Conservation (phyloP, 2,329 filamentous ascomycete genomes). For the Pseudofabraea citricarpa region DNA sequence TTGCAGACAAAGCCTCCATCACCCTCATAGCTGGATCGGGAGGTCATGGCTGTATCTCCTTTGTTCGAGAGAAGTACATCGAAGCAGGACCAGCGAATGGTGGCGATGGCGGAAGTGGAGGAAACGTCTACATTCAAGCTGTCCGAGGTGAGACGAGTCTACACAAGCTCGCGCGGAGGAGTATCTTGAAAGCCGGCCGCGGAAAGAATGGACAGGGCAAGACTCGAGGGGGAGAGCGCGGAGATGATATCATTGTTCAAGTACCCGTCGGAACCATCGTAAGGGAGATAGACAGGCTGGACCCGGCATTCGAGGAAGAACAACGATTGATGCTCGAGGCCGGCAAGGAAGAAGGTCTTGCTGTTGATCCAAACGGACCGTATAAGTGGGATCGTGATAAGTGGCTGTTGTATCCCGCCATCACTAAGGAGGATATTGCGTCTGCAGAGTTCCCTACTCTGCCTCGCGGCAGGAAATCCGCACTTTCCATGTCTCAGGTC, state of each 20-base stretch:
- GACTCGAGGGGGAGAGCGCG: slow-evolving; percentile 68
- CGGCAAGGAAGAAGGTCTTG: slow-evolving; percentile 33
- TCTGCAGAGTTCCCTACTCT: slow-evolving; percentile 52
- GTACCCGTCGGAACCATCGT: slow-evolving; percentile 93
- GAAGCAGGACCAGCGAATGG: slow-evolving; percentile 89
- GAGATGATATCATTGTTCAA: slow-evolving; percentile 81
- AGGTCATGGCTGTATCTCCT: slow-evolving; percentile 91
- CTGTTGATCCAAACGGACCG: slow-evolving; percentile 23
- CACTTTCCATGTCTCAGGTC: slow-evolving; percentile 56
- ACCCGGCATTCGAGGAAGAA: slow-evolving; percentile 70
- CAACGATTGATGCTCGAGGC: slow-evolving; percentile 32
- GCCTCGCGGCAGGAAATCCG: slow-evolving; percentile 49
- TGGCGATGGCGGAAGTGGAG: slow-evolving; percentile 87
- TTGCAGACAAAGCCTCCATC: slow-evolving; percentile 80
- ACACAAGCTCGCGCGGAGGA: slow-evolving; percentile 79
- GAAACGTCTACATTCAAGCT: slow-evolving; percentile 91
- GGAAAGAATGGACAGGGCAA: slow-evolving; percentile 78
- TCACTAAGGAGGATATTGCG: slow-evolving; percentile 65
- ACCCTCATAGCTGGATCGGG: slow-evolving; percentile 75
- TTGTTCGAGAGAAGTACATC: slow-evolving; percentile 85
- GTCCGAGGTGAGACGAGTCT: slow-evolving; percentile 86
- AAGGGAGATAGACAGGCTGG: slow-evolving; percentile 71
- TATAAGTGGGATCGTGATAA: slow-evolving; percentile 54
- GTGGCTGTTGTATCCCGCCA: slow-evolving; percentile 82
- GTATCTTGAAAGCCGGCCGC: slow-evolving; percentile 67